Percentiles rank a stretch among this genome's conserved stretches.
Evolutionary conservation across 257 asterid genomes (phyloP).

Genomic region (Scutellaria baicalensis): DNA sequence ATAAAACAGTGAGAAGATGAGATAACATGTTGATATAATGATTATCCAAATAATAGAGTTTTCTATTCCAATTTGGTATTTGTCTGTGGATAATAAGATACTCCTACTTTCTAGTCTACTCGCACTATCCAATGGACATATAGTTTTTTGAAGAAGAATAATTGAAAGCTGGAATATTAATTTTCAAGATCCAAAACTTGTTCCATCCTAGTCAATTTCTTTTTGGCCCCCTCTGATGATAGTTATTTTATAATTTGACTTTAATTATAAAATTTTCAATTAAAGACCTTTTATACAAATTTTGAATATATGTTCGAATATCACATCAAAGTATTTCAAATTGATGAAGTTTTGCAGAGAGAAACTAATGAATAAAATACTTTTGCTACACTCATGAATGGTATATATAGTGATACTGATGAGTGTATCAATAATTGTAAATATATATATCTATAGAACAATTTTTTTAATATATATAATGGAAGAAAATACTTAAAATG

Average conservation of each 20-base stretch:
- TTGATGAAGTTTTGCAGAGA: neutral
- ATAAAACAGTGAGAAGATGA: neutral
- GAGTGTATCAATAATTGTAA: no score
- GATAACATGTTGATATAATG: neutral
- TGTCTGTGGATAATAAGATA: neutral
- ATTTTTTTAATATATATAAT: no score
- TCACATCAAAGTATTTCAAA: neutral
- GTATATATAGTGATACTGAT: no score
- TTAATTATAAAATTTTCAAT: neutral
- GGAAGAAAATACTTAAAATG: no score
- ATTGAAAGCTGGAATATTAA: no score
- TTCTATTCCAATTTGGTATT: neutral
- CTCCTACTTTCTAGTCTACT: neutral
- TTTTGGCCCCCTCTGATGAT: no score
- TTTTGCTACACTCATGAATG: neutral
- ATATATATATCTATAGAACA: no score
- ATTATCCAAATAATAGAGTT: neutral
- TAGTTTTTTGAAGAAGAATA: neutral
- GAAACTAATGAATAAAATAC: neutral
- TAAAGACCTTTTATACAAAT: neutral
- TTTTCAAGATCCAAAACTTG: no score
- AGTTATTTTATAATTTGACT: neutral
- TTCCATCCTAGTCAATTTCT: no score
- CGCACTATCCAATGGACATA: slow-evolving; percentile 1
- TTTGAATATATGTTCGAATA: neutral